Evolutionary conservation across 2,329 filamentous ascomycete species (phyloP).

Genomic region (Alternaria arborescens): DNA sequence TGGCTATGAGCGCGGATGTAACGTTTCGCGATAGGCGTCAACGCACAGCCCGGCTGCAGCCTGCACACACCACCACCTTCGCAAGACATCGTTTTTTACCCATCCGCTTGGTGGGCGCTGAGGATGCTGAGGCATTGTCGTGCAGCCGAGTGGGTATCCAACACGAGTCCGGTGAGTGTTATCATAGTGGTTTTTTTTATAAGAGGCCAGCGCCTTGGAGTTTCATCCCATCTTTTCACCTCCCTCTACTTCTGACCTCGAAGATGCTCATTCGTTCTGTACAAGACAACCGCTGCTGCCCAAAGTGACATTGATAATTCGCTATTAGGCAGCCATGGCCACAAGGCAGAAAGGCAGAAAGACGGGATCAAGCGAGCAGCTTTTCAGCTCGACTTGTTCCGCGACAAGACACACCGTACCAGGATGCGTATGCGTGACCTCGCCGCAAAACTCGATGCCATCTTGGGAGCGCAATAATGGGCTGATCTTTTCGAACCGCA

Average conservation of each 20-base stretch:
- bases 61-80: no score
- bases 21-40: background rate
- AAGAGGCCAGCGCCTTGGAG: background rate
- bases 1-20: background rate
- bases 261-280: background rate
- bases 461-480: background rate
- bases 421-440: background rate
- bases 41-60: background rate
- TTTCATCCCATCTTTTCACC: background rate
- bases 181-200: background rate
- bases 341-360: background rate
- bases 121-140: background rate
- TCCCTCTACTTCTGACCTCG: no score
- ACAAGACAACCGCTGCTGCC: background rate
- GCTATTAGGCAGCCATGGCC: background rate
- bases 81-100: background rate
- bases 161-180: background rate
- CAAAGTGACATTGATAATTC: background rate
- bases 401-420: background rate
- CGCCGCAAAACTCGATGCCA: background rate
- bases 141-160: background rate
- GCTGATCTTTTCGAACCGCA: background rate
- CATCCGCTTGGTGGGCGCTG: background rate
- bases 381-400: background rate
- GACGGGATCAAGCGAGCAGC: background rate